A percentile compares a stretch with the other conserved stretches of the same genome.
Conservation (phyloP, 208 protist genomes). For the Angomonas desouzai region DNA sequence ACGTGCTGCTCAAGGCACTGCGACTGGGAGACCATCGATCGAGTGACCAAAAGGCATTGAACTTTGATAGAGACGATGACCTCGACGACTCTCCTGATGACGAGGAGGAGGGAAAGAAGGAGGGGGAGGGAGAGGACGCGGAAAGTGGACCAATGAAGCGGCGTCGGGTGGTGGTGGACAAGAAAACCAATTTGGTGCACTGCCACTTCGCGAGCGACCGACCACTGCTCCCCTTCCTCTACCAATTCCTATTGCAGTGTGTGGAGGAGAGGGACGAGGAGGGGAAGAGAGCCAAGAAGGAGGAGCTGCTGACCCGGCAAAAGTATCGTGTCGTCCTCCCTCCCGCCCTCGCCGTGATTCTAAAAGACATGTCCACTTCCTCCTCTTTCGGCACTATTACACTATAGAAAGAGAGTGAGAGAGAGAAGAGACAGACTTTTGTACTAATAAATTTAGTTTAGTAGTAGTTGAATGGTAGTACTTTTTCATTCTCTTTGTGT, state of each 20-base stretch:
- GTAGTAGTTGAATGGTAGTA: no score
- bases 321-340: slow-evolving; percentile 22
- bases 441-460: no score
- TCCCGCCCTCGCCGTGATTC: slow-evolving; percentile 42
- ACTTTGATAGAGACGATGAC: not conserved
- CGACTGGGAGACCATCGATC: not conserved
- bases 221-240: slow-evolving; percentile 48
- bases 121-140: not conserved
- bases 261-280: slow-evolving; percentile 41
- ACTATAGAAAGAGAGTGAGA: no score
- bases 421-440: no score
- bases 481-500: no score
- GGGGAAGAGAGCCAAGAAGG: slow-evolving; percentile 6
- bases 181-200: not conserved
- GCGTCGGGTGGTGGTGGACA: not conserved
- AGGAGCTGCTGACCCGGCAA: not conserved
- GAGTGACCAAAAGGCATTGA: not conserved
- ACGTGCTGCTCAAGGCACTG: slow-evolving; percentile 26
- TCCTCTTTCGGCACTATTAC: slow-evolving; percentile 54
- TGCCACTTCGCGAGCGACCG: slow-evolving; percentile 41
- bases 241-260: slow-evolving; percentile 60
- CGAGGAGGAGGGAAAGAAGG: no score
- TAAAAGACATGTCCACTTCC: slow-evolving; percentile 38
- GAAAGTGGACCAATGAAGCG: not conserved
- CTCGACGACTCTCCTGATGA: not conserved